Base-by-base conservation (phyloP, 345 rosid genomes). In the Mercurialis annua region DNA sequence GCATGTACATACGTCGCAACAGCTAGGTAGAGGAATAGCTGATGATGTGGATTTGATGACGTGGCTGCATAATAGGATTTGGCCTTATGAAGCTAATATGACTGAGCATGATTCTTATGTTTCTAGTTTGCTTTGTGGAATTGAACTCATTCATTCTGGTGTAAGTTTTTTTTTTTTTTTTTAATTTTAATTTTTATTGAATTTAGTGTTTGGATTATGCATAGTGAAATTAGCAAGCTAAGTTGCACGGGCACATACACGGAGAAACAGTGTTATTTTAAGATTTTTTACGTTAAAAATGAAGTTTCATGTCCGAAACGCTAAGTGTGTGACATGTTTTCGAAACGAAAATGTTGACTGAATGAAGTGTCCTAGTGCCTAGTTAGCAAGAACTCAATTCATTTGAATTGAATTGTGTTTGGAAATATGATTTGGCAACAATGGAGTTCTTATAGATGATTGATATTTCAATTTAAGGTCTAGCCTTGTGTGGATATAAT, bases 71-170 rank as follows among this genome's bases (percentile, higher is more conserved):
- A 59, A 55, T 43, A 83, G 90, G 49, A 84, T 87, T 52, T 87
- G 93, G 93, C 93, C 90, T 24, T 87, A 84, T 54, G 93, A 87
- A 66, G 77, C 90, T 40, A 73, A 65, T 66, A 87, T 87, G 88
- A 85, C 90, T 14, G 77, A 82, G 69, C 79, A 70, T 26, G 93
- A 87, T 61, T 87, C 93, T 48, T 85, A 82, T 69, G 33, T 87
- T 54, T 87, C 93, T 30, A 76, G 90, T 51, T 66, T 87, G 48
- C 86, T 87, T 6, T 85, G 93, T 29, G 90, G 93, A 50, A 73
- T 87, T 33, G 88, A 87, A 62, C 88, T 87, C 57, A 82, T 83
- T 56, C 90, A 77, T 77, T 83, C 90, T 17, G 93, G 90, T 33
- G 90, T 87, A 76, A 86, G 24, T 16, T 4, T 10, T 18, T 20